These are phyloP conservation scores for Erucastrum elatum DNA, from an alignment of 345 rosid genomes.

Conservation along the genomic window DNA sequence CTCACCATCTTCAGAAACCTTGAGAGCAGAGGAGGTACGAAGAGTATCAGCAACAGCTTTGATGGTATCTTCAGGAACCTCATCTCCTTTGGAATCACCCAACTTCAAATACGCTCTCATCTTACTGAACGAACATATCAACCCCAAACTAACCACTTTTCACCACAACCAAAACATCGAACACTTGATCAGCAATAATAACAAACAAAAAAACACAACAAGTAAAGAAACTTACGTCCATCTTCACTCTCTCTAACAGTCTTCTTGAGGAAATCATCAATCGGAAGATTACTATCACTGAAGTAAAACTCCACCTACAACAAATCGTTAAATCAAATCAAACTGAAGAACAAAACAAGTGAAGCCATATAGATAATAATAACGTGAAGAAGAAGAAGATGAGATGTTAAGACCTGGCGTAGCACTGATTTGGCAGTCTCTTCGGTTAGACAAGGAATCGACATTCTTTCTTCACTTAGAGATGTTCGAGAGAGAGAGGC, in stretches of 20 bases:
- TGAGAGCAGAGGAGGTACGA: slow-evolving; percentile 64
- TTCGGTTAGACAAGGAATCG: slow-evolving; percentile 61
- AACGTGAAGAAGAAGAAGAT: neutral
- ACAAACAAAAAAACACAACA: neutral
- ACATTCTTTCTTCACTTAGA: slow-evolving; percentile 40
- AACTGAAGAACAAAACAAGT: neutral
- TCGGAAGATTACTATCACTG: slow-evolving; percentile 90
- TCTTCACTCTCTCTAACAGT: slow-evolving; percentile 66
- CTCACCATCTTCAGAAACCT: slow-evolving; percentile 89
- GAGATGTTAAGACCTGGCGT: slow-evolving; percentile 61
- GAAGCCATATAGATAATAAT: neutral
- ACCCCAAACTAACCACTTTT: slow-evolving; percentile 80
- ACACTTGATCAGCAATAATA: neutral
- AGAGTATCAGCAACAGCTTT: slow-evolving; percentile 85
- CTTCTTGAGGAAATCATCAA: slow-evolving; percentile 71
- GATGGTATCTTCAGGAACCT: slow-evolving; percentile 66
- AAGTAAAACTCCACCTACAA: slow-evolving; percentile 88
- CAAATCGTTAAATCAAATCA: neutral
- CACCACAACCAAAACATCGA: slow-evolving; percentile 40
- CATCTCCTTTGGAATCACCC: slow-evolving; percentile 63
- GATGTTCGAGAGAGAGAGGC: neutral
- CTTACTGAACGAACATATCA: slow-evolving; percentile 89
- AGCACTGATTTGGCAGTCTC: slow-evolving; percentile 66
- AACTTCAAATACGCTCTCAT: slow-evolving; percentile 82
- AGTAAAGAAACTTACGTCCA: slow-evolving; percentile 53